Evolutionary conservation across 2,329 filamentous ascomycete species (phyloP), one percentile per base, ranked within the genome.

Genomic region (Fusarium sp.): DNA sequence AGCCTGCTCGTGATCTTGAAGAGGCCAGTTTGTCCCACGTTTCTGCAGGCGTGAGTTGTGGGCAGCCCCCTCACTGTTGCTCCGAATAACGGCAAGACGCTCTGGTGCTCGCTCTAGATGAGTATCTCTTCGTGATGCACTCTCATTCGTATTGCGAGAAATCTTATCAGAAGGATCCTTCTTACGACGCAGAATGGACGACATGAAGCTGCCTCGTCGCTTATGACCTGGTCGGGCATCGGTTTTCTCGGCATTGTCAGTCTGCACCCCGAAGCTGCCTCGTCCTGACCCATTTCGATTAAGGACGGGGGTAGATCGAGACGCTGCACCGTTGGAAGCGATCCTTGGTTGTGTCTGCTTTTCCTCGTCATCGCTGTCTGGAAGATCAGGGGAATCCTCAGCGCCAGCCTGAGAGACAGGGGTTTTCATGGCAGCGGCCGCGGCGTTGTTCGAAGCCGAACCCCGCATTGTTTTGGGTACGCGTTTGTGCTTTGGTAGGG

Each of bases 121-220:
- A 0, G 88, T 90, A 68, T 92, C 90, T 54, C 86, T 83, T 12
- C 89, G 82, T 3, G 89, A 88, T 4, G 86, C 86, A 68, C 85
- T 90, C 69, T 91, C 89, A 14, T 79, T 75, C 12, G 81, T 74
- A 23, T 85, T 85, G 40, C 88, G 88, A 32, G 85, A 82, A 21
- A 90, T 85, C 73, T 85, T 87, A 49, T 83, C 80, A 59, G 80
- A 74, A 27, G 81, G 73, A 66, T 87, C 84, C 43, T 80, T 82
- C 76, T 89, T 92, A 57, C 91, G 89, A 40, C 89, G 87, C n/a
- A 93, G 79, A 7, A 87, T 87, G 4, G 84, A 84, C 78, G 84
- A 84, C 79, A 89, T 84, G 63, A 90, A 79, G 66, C 86, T 88
- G 59, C 80, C 84, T 49, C 83, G 81, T 32, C 82, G 80, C 28